Evolutionary conservation across 345 rosid species (phyloP).

Genomic region (Cardamine resedifolia): DNA sequence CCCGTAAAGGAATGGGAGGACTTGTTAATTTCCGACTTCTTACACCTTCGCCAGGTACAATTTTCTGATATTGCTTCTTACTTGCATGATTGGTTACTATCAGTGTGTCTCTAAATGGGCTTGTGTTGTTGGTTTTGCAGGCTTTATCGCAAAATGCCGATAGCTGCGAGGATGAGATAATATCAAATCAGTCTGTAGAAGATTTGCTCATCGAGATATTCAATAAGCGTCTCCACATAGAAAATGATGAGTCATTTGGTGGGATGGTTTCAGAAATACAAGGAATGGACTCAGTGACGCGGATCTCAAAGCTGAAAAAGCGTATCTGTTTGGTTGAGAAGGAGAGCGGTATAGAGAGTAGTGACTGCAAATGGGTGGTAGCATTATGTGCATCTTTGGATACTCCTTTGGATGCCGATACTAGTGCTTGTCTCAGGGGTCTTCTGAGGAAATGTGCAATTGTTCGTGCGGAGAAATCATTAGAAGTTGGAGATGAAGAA

Average conservation of each 20-base stretch:
- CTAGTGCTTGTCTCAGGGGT: conserved; percentile 65
- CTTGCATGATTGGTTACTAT: background rate
- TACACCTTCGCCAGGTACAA: conserved; percentile 64
- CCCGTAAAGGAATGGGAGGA: conserved; percentile 86
- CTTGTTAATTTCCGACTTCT: conserved; percentile 72
- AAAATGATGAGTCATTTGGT: conserved; percentile 9
- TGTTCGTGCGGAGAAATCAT: conserved; percentile 55
- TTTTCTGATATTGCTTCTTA: background rate
- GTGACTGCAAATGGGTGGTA: conserved; percentile 65
- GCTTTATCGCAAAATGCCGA: conserved; percentile 39
- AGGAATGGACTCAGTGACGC: conserved; percentile 69
- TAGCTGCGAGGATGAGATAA: conserved; percentile 20
- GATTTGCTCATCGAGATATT: conserved; percentile 31
- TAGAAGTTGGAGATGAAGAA: conserved; percentile 65
- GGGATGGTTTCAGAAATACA: conserved; percentile 45
- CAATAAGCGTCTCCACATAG: conserved; percentile 21
- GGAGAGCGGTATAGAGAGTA: conserved; percentile 39
- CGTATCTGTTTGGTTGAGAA: conserved; percentile 53
- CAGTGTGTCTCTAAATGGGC: background rate
- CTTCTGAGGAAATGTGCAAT: conserved; percentile 77
- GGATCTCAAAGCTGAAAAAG: conserved; percentile 64
- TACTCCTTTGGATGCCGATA: conserved; percentile 66
- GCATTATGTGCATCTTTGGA: conserved; percentile 77
- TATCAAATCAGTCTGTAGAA: conserved; percentile 32
- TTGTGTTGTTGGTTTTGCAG: conserved; percentile 36